Evolutionary conservation across 2,329 filamentous ascomycete genomes (phyloP).

Genomic region (Talaromyces rugulosus): DNA sequence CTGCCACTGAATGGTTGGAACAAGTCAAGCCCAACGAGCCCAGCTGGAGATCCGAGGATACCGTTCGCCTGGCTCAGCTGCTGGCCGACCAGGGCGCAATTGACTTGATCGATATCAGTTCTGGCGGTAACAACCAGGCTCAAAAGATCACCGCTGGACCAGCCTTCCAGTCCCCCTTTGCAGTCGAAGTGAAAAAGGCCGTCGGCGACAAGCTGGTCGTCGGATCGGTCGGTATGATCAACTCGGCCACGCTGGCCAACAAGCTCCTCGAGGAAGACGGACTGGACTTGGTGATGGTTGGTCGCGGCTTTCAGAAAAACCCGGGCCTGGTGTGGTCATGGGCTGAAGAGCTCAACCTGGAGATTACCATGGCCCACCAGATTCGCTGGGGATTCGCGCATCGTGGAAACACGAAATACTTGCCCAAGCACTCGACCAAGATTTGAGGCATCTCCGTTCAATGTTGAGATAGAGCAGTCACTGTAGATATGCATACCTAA

Average conservation of each 20-base stretch:
- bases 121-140: slow-evolving; percentile 62
- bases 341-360: slow-evolving; percentile 26
- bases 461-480: background rate
- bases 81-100: slow-evolving; percentile 66
- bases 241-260: slow-evolving; percentile 64
- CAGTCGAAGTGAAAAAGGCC: slow-evolving; percentile 66
- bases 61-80: slow-evolving; percentile 58
- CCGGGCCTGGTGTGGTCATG: slow-evolving; percentile 70
- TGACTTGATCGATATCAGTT: slow-evolving; percentile 78
- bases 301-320: slow-evolving; percentile 75
- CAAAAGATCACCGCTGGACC: slow-evolving; percentile 48
- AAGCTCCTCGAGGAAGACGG: slow-evolving; percentile 49
- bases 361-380: slow-evolving; percentile 28
- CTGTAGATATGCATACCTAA: background rate
- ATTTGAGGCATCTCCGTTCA: background rate
- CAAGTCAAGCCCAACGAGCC: slow-evolving; percentile 50
- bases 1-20: slow-evolving; percentile 73
- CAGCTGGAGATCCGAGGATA: slow-evolving; percentile 65
- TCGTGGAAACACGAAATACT: slow-evolving; percentile 8
- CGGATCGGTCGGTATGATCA: slow-evolving; percentile 71
- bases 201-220: slow-evolving; percentile 70
- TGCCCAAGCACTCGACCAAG: slow-evolving; percentile 6
- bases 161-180: slow-evolving; percentile 71
- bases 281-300: slow-evolving; percentile 69
- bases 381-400: slow-evolving; percentile 29